phyloP scores from a whole-genome alignment of 306 rosid species.

The cucumber (Cucumis sativus) region Cucumber_9930_V3 NC_026656.2:422501-423000 shows the following conservation, averaged over 20 bases:
- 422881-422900: constrained; percentile 94
- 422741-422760: no score
- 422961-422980: background rate
- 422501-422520: background rate
- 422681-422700: background rate
- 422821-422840: background rate
- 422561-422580: background rate
- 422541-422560: background rate
- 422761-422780: no score
- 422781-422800: background rate
- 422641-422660: background rate
- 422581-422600: background rate
- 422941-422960: constrained; percentile 49
- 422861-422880: constrained; percentile 93
- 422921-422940: constrained; percentile 68
- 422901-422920: constrained; percentile 87
- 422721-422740: no score
- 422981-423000: background rate
- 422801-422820: background rate
- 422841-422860: constrained; percentile 32
- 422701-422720: no score
- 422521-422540: background rate
- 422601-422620: background rate
- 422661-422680: background rate
- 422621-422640: background rate